Percentiles rank a stretch among this genome's conserved stretches.
phyloP scores from a whole-genome alignment of 768 basidiomycete species.

The Erythrobasidium yunnanense region DNA sequence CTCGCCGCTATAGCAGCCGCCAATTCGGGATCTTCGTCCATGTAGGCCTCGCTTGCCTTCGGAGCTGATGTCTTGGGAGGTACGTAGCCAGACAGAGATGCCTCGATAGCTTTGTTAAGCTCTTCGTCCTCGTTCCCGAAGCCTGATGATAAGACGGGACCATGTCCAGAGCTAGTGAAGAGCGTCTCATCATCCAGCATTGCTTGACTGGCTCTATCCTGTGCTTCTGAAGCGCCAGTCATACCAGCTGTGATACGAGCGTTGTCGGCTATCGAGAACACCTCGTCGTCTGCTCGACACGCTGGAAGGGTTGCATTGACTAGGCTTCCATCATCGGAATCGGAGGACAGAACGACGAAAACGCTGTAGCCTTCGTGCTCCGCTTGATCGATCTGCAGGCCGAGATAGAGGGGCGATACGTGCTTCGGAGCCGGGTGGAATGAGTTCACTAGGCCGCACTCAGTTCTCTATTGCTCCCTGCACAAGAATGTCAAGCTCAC shows the following conservation, averaged over 20 bases:
- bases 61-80: background rate
- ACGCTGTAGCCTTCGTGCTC: conserved; percentile 37
- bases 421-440: conserved; percentile 32
- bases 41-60: background rate
- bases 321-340: background rate
- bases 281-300: conserved; percentile 17
- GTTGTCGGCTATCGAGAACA: conserved; percentile 13
- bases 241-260: background rate
- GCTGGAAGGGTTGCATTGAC: conserved; percentile 2
- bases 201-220: background rate
- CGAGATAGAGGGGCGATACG: conserved; percentile 34
- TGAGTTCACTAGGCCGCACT: conserved; percentile 36
- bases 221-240: background rate
- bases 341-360: conserved; percentile 31
- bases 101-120: conserved; percentile 22
- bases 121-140: conserved; percentile 23
- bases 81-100: background rate
- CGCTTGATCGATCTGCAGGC: conserved; percentile 33
- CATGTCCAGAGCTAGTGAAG: background rate
- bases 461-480: too few relatives aligned
- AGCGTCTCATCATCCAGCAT: conserved; percentile 3
- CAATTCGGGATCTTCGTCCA: conserved; percentile 19
- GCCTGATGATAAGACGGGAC: conserved; percentile 1
- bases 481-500: too few relatives aligned
- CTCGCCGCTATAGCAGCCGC: conserved; percentile 24